These are phyloP conservation scores for Malassezia japonica DNA, from an alignment of 1,284 basidiomycete species.

Conservation along the genomic window DNA sequence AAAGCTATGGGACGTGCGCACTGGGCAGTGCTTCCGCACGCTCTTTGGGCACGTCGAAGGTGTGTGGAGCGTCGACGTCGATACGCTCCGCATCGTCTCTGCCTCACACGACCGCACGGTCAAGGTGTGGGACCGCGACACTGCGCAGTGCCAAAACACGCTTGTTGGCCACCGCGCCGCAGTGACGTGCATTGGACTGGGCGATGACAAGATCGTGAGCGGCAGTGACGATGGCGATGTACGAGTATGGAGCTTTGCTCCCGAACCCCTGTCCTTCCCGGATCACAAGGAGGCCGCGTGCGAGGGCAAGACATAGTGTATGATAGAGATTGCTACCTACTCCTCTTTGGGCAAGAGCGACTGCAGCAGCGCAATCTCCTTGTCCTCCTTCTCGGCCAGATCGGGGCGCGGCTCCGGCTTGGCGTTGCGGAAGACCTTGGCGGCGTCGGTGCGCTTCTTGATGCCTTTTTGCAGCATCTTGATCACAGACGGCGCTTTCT, in stretches of 20 bases:
- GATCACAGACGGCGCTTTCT: slow-evolving; percentile 17
- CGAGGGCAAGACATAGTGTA: background rate
- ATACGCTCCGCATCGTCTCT: slow-evolving; percentile 81
- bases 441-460: slow-evolving; percentile 19
- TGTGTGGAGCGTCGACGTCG: slow-evolving; percentile 87
- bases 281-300: background rate
- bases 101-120: slow-evolving; percentile 86
- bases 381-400: slow-evolving; percentile 17
- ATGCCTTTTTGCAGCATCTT: slow-evolving; percentile 19
- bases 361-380: slow-evolving; percentile 10
- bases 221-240: slow-evolving; percentile 81
- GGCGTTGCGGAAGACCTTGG: slow-evolving; percentile 10
- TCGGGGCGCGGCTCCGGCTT: slow-evolving; percentile 16
- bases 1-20: slow-evolving; percentile 90
- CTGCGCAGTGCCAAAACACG: slow-evolving; percentile 76
- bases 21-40: slow-evolving; percentile 67
- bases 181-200: slow-evolving; percentile 78
- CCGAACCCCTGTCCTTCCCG: background rate
- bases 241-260: slow-evolving; percentile 39
- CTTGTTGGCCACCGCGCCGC: slow-evolving; percentile 88
- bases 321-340: background rate
- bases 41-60: slow-evolving; percentile 89
- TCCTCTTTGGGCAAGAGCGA: slow-evolving; percentile 8
- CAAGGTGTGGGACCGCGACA: slow-evolving; percentile 81
- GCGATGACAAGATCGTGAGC: slow-evolving; percentile 89